Percentiles rank a stretch among this genome's conserved stretches.
Conservation (phyloP, 805 yeast genomes). For the Blastobotrys muscicola region DNA sequence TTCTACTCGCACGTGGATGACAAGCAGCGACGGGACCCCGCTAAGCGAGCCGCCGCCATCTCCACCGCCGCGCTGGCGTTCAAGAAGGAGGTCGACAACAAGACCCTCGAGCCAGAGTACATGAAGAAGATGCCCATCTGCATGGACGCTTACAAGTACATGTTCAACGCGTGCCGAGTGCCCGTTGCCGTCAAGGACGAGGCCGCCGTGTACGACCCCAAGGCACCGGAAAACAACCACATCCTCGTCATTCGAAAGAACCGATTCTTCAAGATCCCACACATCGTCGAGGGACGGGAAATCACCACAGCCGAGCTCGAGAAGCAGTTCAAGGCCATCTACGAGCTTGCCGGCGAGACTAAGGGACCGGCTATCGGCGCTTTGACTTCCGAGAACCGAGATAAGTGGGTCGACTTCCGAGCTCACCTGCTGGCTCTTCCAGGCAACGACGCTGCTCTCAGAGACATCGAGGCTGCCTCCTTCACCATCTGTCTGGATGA, state of each 20-base stretch:
- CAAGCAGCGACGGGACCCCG: slow-evolving; percentile 26
- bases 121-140: slow-evolving; percentile 77
- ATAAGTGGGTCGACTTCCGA: slow-evolving; percentile 61
- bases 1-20: slow-evolving; percentile 77
- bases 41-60: slow-evolving; percentile 63
- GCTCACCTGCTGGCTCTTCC: slow-evolving; percentile 38
- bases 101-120: slow-evolving; percentile 69
- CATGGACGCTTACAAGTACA: slow-evolving; percentile 83
- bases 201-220: slow-evolving; percentile 40
- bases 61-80: slow-evolving; percentile 60
- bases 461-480: slow-evolving; percentile 64
- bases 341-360: slow-evolving; percentile 31
- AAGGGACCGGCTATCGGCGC: slow-evolving; percentile 59
- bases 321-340: slow-evolving; percentile 50
- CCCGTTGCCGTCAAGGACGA: slow-evolving; percentile 41
- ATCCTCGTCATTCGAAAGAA: slow-evolving; percentile 66
- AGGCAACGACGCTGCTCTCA: slow-evolving; percentile 49
- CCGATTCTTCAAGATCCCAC: slow-evolving; percentile 64
- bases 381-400: slow-evolving; percentile 78
- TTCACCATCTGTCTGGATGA: slow-evolving; percentile 78
- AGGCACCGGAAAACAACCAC: slow-evolving; percentile 46
- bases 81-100: slow-evolving; percentile 54
- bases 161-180: slow-evolving; percentile 84
- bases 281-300: slow-evolving; percentile 28
- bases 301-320: slow-evolving; percentile 33